These are phyloP conservation scores for Kregervanrija delftensis DNA, from an alignment of 805 yeast species.

Conservation along the genomic window DNA sequence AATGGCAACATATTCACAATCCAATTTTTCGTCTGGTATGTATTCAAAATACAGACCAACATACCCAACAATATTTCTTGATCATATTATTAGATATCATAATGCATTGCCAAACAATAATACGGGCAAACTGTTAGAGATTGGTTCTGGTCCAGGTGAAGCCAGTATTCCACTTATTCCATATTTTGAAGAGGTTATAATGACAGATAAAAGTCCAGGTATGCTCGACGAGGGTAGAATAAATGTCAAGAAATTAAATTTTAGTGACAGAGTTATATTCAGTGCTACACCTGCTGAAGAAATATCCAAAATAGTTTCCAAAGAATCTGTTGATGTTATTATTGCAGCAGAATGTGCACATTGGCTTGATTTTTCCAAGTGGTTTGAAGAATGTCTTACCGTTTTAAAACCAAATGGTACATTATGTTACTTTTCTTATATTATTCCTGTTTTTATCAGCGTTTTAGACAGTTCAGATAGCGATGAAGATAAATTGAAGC, in stretches of 20 bases:
- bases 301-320: slow-evolving; percentile 14
- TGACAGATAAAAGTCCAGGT: slow-evolving; percentile 4
- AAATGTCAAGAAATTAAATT: slow-evolving; percentile 4
- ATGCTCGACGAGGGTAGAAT: slow-evolving; percentile 40
- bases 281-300: slow-evolving; percentile 15
- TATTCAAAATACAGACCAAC: slow-evolving; percentile 61
- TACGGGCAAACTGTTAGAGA: slow-evolving; percentile 31
- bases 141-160: slow-evolving; percentile 53
- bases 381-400: slow-evolving; percentile 27
- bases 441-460: slow-evolving; percentile 53
- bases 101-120: no score
- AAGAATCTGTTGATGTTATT: slow-evolving; percentile 45
- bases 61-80: slow-evolving; percentile 49
- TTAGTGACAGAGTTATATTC: slow-evolving; percentile 1
- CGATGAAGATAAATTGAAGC: not conserved
- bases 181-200: slow-evolving; percentile 9
- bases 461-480: slow-evolving; percentile 27
- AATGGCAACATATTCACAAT: slow-evolving; percentile 61
- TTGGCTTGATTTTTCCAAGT: slow-evolving; percentile 47
- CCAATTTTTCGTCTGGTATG: slow-evolving; percentile 40
- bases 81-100: no score
- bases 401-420: slow-evolving; percentile 37
- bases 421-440: slow-evolving; percentile 72
- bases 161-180: slow-evolving; percentile 39
- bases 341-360: slow-evolving; percentile 82